Percentiles rank a stretch among this genome's conserved stretches.
Evolutionary conservation across 2,329 filamentous ascomycete genomes (phyloP).

Genomic region (Stachybotrys elegans): DNA sequence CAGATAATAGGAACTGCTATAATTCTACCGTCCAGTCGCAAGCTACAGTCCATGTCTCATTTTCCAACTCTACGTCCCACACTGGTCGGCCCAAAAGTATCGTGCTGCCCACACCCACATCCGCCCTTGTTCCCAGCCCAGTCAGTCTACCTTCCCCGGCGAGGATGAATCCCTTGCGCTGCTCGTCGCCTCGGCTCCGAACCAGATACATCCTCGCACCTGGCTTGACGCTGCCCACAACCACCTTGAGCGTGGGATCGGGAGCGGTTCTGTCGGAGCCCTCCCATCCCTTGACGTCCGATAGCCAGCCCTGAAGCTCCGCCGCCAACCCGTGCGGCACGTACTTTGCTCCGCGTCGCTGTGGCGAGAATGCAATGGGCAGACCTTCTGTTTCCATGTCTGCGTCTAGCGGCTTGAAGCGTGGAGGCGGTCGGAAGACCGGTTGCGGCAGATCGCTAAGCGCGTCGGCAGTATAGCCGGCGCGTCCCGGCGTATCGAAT

Average conservation of each 20-base stretch:
- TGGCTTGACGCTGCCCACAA: conserved; percentile 22
- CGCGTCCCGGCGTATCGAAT: too few relatives aligned
- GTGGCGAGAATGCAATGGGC: conserved; percentile 28
- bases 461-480: too few relatives aligned
- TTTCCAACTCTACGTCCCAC: conserved; percentile 32
- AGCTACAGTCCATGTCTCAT: conserved; percentile 29
- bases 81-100: conserved; percentile 28
- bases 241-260: conserved; percentile 16
- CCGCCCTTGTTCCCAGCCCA: conserved; percentile 24
- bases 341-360: conserved; percentile 29
- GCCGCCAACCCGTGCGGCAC: conserved; percentile 31
- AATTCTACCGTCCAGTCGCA: conserved; percentile 30
- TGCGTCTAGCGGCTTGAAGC: conserved; percentile 29
- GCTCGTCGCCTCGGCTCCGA: conserved; percentile 9
- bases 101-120: conserved; percentile 21
- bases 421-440: conserved; percentile 31
- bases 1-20: conserved; percentile 6
- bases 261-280: conserved; percentile 9
- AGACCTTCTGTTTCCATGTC: conserved; percentile 16
- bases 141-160: conserved; percentile 33
- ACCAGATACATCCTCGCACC: conserved; percentile 31
- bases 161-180: conserved; percentile 22
- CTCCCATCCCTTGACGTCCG: conserved; percentile 32
- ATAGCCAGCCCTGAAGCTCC: conserved; percentile 34
- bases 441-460: conserved; percentile 30